Evolutionary conservation across 805 yeast genomes (phyloP), one percentile per base, ranked within the genome.

Genomic region (Myxozyma nipponensis): DNA sequence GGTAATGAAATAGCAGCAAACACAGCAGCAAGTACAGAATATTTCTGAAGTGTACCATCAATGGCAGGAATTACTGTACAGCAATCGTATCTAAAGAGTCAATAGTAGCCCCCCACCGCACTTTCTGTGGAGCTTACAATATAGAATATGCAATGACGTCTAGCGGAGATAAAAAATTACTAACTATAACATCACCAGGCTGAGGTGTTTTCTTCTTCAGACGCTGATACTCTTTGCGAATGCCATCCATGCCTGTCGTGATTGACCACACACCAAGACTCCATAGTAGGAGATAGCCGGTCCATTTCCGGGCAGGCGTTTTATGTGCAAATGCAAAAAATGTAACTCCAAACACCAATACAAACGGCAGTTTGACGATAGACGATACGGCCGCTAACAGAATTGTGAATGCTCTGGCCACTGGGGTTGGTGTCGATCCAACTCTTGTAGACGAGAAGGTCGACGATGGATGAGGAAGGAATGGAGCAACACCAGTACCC

Each of bases 401-500:
- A 61, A 51, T 28, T 59, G 47, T 39, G 63, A 22, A 4, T 38
- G 36, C 19, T 54, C 54, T 22, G 21, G 64, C 24, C 18, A 49
- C 22, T 38, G 58, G 61, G 24, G 60, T n/a, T 4, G 59, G 32
- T n/a, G 60, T 6, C 9, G 52, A 38, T 4, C 53, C 45, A 37
- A 30, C 25, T 34, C 44, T 15, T 36, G 42, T 44, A 45, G 40
- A 21, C 39, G 4, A 17, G 44, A 56, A 24, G 32, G 50, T 45
- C 7, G 62, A 48, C 19, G 58, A 52, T 19, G 63, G 54, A 18
- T 54, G 53, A 2, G 95, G 95, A 69, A 84, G 72, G 59, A 87
- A 88, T 2, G 96, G 96, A 0, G 95, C 83, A 32, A 89, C 85
- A n/a, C 96, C 96, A 1, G 96, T 89, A 3, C 91, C 93, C 55